Evolutionary conservation across 2,329 filamentous ascomycete genomes (phyloP), one percentile per base, ranked within the genome.

Genomic region (Lasiodiplodia sp.): DNA sequence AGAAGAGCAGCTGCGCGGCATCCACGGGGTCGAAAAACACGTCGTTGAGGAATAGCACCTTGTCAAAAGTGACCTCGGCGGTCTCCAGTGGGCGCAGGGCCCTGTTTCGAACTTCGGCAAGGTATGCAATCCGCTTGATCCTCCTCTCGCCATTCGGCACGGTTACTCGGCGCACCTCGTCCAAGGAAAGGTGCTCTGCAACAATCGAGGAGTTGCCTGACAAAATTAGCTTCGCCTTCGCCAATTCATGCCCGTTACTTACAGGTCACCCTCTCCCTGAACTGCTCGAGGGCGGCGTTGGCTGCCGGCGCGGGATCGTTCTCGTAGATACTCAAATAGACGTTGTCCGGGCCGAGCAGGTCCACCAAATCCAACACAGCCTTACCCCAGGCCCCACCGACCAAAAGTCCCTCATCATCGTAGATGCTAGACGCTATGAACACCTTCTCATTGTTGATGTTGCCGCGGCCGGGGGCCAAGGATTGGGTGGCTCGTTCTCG

Each of bases 361-460:
- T 91, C 83, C 38, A 93, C 85, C 66, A 94, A 78, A 23, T 87
- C 81, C 51, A 90, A 75, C 0, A 94, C 75, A 28, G 85, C 83
- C 69, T 84, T 76, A 0, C 88, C 90, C 91, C 91, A 94, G 34
- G 82, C 80, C 1, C 91, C 90, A 7, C 83, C 80, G 0, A 90
- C 86, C 23, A 93, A 80, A 2, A 84, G 80, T 1, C 89, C 90
- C 7, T 83, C 82, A 23, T 83, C 81, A 73, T 93, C 90, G 72
- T 91, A 91, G 66, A 94, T 83, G 73, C 89, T 92, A 18, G 91
- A 87, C 1, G 89, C 89, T 64, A 94, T 91, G 74, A 91, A 93
- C n/a, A 93, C 82, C 73, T 88, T 91, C 76, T 93, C 89, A 62
- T 87, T 83, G 66, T 82, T 78, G 1, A 81, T 74, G 71, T 89